Percentiles rank a stretch among this genome's conserved stretches.
Conservation (phyloP, 192 early-diverging fungal genomes). For the Backusella mclennaniae region DNA sequence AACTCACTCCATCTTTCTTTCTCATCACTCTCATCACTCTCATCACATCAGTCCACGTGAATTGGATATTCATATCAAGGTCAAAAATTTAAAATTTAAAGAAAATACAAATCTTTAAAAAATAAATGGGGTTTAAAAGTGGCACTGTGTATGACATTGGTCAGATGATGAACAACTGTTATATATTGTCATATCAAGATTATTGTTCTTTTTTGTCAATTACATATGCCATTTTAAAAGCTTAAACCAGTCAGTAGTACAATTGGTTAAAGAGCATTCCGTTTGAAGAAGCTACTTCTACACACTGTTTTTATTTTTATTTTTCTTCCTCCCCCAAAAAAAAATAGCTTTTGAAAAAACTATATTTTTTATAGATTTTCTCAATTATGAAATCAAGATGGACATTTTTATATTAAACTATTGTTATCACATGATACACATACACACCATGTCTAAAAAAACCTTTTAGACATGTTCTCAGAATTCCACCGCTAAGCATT, state of each 20-base stretch:
- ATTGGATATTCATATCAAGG: neutral
- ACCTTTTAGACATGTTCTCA: neutral
- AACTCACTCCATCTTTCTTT: neutral
- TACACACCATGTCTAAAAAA: neutral
- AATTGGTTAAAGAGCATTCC: neutral
- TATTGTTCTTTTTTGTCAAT: neutral
- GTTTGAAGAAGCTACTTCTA: neutral
- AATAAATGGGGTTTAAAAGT: neutral
- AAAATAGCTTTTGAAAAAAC: neutral
- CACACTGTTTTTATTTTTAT: neutral
- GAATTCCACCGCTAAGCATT: constrained; percentile 4
- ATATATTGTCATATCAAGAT: neutral
- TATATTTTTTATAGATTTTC: neutral
- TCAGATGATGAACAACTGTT: neutral
- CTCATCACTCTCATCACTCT: neutral
- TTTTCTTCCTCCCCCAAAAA: neutral
- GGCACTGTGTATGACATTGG: neutral
- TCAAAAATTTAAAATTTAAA: neutral
- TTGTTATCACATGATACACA: neutral
- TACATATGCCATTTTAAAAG: neutral
- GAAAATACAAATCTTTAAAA: neutral
- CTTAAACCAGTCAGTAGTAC: neutral
- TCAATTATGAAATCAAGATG: neutral
- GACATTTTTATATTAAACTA: neutral
- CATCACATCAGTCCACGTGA: neutral